Base-by-base conservation (phyloP, 441 rosid genomes). In the Erodium chrysanthum region DNA sequence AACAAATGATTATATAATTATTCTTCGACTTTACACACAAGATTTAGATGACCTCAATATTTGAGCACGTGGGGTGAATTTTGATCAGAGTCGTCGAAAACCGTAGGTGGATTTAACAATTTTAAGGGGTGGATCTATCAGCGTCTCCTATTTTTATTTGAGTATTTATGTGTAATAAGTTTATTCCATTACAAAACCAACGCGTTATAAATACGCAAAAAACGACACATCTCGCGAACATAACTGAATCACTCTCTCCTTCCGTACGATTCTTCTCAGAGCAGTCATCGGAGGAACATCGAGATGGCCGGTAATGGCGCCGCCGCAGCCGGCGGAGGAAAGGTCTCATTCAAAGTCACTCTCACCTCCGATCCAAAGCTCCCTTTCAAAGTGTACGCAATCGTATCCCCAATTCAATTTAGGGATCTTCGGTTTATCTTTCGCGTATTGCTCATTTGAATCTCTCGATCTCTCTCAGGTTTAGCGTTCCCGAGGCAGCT, bases 291-390 rank as follows among this genome's bases (percentile, higher is more conserved):
- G 33, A 29, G 33, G 33, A 29, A 29, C 33, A 5, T 14, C 3
- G 54, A 54, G 58, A 73, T 77, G 82, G 81, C 81, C 31, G 59
- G 59, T 52, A 5, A 20, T 3, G 59, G 50, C 71, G 70, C 42
- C 31, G 80, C 72, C 84, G 81, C 66, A 66, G 85, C 78, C 14
- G 91, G 93, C 27, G 44, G 44, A 5, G 93, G 96, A 59, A 91
- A 89, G 72, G 95, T 89, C 44, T 89, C 98, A 66, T 92, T 92
- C 87, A 92, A 89, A 76, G 98, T 92, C 54, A 91, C 90, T 50
- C 91, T 92, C 66, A 92, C 96, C 69, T 89, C 96, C 33, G 98
- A 92, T 79, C 98, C 98, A 8, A 92, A 92, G 82, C 96, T 92
- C 64, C 96, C 96, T 48, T 92, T 92, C 89, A 90, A 88, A 92